phyloP scores from a whole-genome alignment of 2,329 filamentous ascomycete species.

The Colletotrichum sp. region DNA sequence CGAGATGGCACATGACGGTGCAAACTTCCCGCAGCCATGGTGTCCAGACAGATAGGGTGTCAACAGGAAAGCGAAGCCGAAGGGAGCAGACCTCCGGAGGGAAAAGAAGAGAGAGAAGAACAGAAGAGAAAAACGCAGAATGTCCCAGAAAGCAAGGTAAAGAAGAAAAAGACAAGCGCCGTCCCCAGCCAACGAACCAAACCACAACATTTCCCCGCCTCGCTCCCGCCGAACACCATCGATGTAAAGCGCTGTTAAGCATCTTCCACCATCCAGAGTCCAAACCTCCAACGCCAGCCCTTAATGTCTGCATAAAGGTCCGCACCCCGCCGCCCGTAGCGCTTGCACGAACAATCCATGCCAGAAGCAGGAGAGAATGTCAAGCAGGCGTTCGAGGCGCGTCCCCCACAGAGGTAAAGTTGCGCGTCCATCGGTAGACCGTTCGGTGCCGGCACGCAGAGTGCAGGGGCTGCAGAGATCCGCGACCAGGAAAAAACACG shows the following conservation, averaged over 20 bases:
- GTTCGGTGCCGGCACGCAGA: neutral
- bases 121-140: neutral
- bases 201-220: neutral
- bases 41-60: neutral
- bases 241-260: neutral
- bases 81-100: neutral
- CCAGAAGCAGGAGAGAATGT: neutral
- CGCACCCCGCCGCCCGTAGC: neutral
- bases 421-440: neutral
- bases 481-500: slow-evolving; percentile 14
- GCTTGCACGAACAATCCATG: neutral
- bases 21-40: slow-evolving; percentile 16
- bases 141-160: slow-evolving; percentile 6
- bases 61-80: slow-evolving; percentile 18
- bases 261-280: neutral
- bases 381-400: neutral
- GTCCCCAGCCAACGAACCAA: neutral
- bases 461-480: slow-evolving; percentile 22
- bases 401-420: neutral
- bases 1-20: slow-evolving; percentile 40
- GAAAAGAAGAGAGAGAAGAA: neutral
- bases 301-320: neutral
- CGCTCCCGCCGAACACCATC: neutral
- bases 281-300: neutral
- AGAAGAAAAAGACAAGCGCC: neutral